Base-by-base conservation (phyloP, 2,329 filamentous ascomycete genomes). In the Penicillium italicum region DNA sequence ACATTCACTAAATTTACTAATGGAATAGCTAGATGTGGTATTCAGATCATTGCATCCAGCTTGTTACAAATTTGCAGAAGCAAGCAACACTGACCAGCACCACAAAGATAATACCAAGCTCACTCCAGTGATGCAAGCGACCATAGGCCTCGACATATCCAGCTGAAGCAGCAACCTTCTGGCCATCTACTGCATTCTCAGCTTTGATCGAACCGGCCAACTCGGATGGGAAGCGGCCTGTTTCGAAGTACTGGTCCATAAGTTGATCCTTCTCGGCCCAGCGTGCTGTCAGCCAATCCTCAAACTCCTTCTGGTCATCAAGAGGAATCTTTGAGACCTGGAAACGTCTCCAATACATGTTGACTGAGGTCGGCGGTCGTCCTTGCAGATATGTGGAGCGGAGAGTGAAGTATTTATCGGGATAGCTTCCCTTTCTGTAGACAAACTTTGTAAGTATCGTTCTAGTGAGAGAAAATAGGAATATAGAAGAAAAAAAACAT, bases 291-390 rank as follows among this genome's bases (percentile, higher is more conserved):
- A 97, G 79, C 94, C 94, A 99, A 3, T 80, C 67, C 55, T 95
- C 91, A 67, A 99, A 99, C 7, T 82, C 79, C 38, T 88, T 82
- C 16, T 82, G 80, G 63, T 87, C 84, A 31, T 91, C 82, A 10
- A 96, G 81, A 0, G 93, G 93, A 41, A 99, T 96, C 20, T 91
- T 85, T 22, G 82, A 82, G 14, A 97, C 71, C 33, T 84, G 83
- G 74, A 96, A 97, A 10, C 91, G 86, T 50, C 94, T 85, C 91
- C 93, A 99, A 75, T 96, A 89, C 79, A 97, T 92, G 74, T 97
- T 97, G 67, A 97, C 92, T 1, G 91, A 96, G 71, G 92, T 96
- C 1, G 93, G 94, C 0, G 92, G 88, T 1, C 90, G 85, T 12
- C 94, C 92, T 72, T 94, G 85, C 60, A 97, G 87, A 70, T 94